A percentile compares a stretch with the other conserved stretches of the same genome.
phyloP scores from a whole-genome alignment of 2,329 filamentous ascomycete genomes.

The Alternaria ethzedia region DNA sequence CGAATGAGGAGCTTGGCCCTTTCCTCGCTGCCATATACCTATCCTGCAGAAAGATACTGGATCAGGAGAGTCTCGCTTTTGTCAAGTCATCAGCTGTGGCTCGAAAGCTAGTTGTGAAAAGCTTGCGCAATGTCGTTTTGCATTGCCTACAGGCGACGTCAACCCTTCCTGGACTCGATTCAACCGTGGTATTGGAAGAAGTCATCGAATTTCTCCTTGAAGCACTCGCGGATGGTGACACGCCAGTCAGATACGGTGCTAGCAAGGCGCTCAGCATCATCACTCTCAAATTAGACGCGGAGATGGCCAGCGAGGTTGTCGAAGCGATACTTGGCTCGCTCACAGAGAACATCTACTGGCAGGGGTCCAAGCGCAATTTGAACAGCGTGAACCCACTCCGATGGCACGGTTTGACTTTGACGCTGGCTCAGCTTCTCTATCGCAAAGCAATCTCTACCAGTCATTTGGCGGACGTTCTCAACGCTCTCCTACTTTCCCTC shows the following conservation, averaged over 20 bases:
- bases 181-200: constrained; percentile 66
- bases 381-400: constrained; percentile 78
- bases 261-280: constrained; percentile 93
- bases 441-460: constrained; percentile 76
- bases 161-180: constrained; percentile 43
- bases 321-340: constrained; percentile 79
- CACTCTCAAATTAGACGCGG: constrained; percentile 76
- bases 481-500: constrained; percentile 78
- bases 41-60: constrained; percentile 65
- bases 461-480: constrained; percentile 75
- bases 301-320: constrained; percentile 86
- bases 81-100: constrained; percentile 78
- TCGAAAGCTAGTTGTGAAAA: constrained; percentile 83
- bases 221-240: constrained; percentile 83
- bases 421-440: constrained; percentile 85
- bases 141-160: constrained; percentile 61
- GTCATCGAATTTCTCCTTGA: constrained; percentile 83
- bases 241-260: constrained; percentile 85
- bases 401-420: constrained; percentile 93
- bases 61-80: constrained; percentile 57
- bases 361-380: constrained; percentile 65
- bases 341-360: constrained; percentile 66
- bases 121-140: constrained; percentile 75
- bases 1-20: constrained; percentile 74
- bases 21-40: constrained; percentile 72